phyloP scores from a whole-genome alignment of 345 rosid species.

The Sisymbrium altissimum region DNA sequence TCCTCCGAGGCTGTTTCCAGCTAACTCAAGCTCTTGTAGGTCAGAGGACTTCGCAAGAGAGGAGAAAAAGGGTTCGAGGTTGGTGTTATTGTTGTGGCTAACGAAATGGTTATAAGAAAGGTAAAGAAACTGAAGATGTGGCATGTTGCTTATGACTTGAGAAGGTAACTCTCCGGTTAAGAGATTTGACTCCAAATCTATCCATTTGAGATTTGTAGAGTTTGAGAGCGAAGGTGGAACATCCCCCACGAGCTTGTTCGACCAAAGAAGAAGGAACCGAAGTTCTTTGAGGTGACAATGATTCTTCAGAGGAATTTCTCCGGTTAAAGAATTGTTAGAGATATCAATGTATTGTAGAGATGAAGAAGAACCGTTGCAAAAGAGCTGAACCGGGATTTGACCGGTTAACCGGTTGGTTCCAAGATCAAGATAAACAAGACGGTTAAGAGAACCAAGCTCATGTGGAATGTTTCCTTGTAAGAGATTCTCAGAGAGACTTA shows the following conservation, averaged over 20 bases:
- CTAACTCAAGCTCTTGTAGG: constrained; percentile 74
- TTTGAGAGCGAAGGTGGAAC: constrained; percentile 64
- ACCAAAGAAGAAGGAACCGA: constrained; percentile 77
- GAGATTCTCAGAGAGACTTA: constrained; percentile 63
- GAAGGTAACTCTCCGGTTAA: constrained; percentile 76
- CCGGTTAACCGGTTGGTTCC: constrained; percentile 58
- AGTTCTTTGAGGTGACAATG: constrained; percentile 52
- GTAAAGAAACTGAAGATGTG: constrained; percentile 66
- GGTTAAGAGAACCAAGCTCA: constrained; percentile 47
- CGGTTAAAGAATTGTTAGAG: constrained; percentile 72
- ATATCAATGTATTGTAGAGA: constrained; percentile 66
- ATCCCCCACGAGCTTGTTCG: constrained; percentile 54
- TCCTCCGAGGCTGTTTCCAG: constrained; percentile 71
- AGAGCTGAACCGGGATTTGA: constrained; percentile 50
- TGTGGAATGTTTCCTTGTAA: constrained; percentile 64
- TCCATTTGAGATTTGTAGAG: constrained; percentile 71
- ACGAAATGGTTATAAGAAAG: constrained; percentile 71
- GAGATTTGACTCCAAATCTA: constrained; percentile 71
- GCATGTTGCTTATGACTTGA: constrained; percentile 51
- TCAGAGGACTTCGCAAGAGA: constrained; percentile 56
- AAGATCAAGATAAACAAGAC: constrained; percentile 56
- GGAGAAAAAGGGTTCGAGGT: constrained; percentile 71
- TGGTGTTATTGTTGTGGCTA: constrained; percentile 68
- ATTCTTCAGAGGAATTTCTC: constrained; percentile 50
- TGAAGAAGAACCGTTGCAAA: constrained; percentile 58